Evolutionary conservation across 2,329 filamentous ascomycete genomes (phyloP).

Genomic region (Plenodomus tracheiphilus): DNA sequence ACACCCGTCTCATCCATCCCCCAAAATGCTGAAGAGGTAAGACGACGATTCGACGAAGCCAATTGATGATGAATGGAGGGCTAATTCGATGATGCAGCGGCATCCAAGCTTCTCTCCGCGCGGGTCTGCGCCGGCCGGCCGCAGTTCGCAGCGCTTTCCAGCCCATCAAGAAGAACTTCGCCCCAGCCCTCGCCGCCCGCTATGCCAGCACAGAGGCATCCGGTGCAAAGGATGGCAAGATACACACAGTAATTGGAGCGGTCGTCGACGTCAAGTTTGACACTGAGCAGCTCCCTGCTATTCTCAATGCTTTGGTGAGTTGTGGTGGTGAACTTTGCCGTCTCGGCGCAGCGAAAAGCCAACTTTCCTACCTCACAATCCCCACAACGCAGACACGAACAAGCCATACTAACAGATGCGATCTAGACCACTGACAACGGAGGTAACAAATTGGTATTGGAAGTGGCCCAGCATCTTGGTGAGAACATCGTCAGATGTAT

Average conservation of each 20-base stretch:
- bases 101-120: slow-evolving; percentile 67
- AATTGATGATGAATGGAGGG: slow-evolving; percentile 44
- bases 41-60: slow-evolving; percentile 30
- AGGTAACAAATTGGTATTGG: slow-evolving; percentile 91
- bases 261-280: slow-evolving; percentile 99
- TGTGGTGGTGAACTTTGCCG: neutral
- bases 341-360: neutral
- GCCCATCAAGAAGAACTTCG: slow-evolving; percentile 60
- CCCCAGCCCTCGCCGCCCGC: slow-evolving; percentile 62
- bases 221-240: slow-evolving; percentile 62
- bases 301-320: slow-evolving; percentile 82
- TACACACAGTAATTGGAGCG: slow-evolving; percentile 88
- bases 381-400: neutral
- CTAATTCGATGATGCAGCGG: slow-evolving; percentile 58
- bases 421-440: slow-evolving; percentile 75
- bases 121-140: slow-evolving; percentile 61
- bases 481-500: slow-evolving; percentile 99
- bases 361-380: neutral
- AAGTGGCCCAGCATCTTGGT: slow-evolving; percentile 99
- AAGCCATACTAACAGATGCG: neutral
- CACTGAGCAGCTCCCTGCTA: slow-evolving; percentile 86
- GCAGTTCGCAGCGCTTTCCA: slow-evolving; percentile 57
- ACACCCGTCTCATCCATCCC: slow-evolving; percentile 47
- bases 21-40: slow-evolving; percentile 66
- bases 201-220: slow-evolving; percentile 61